Evolutionary conservation across 202 grass and related monocot species (phyloP).

Genomic region (Elaeis oleifera): DNA sequence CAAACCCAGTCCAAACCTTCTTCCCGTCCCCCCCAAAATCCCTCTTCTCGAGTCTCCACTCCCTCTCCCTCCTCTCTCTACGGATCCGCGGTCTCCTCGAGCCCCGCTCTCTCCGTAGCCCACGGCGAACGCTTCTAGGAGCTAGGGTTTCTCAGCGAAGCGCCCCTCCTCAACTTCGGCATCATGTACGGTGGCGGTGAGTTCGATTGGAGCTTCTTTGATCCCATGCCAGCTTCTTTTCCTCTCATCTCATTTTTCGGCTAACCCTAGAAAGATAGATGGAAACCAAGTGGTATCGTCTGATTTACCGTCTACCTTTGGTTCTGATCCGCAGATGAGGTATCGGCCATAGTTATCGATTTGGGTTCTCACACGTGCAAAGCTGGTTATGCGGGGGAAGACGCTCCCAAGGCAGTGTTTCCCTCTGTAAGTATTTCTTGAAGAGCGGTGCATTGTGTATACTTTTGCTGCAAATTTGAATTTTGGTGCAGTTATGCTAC

Average conservation of each 20-base stretch:
- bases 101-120: too few species aligned
- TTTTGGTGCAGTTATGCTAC: too few species aligned
- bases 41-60: too few species aligned
- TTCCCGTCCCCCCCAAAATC: too few species aligned
- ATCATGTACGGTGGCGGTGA: conserved; percentile 28
- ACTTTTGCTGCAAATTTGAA: too few species aligned
- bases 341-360: conserved; percentile 94
- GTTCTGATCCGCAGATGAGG: conserved; percentile 53
- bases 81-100: too few species aligned
- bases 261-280: background rate
- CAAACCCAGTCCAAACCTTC: too few species aligned
- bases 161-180: background rate
- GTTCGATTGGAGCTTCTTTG: background rate
- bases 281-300: background rate
- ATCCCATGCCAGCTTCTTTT: too few species aligned
- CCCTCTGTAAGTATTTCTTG: conserved; percentile 50
- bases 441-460: too few species aligned
- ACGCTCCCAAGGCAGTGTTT: conserved; percentile 94
- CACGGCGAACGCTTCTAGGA: background rate
- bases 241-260: background rate
- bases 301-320: background rate
- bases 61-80: too few species aligned
- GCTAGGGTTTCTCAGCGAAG: background rate
- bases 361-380: conserved; percentile 98
- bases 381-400: conserved; percentile 93